These are phyloP conservation scores for Pseudevernia furfuracea DNA, from an alignment of 495 filamentous ascomycete species.

Conservation along the genomic window DNA sequence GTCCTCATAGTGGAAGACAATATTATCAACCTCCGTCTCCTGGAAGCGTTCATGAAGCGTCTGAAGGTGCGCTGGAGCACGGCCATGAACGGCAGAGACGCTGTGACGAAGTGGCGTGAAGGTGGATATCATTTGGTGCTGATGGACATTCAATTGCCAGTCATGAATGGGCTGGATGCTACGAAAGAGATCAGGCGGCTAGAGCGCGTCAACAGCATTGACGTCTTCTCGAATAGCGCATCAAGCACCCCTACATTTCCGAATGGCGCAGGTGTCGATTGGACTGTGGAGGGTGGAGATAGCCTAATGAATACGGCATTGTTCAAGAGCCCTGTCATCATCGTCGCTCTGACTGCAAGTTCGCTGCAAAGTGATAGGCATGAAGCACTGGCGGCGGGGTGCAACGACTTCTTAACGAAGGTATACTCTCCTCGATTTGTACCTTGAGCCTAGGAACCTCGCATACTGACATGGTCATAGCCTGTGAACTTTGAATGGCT, in stretches of 20 bases:
- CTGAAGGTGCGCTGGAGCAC: conserved; percentile 97
- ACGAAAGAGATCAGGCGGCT: conserved; percentile 90
- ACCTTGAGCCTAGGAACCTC: background rate
- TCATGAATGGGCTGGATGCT: conserved; percentile 96
- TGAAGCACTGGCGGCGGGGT: conserved; percentile 89
- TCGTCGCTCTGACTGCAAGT: conserved; percentile 91
- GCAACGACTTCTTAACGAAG: conserved; percentile 98
- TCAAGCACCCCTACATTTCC: conserved; percentile 28
- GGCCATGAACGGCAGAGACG: conserved; percentile 87
- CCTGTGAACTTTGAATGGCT: conserved; percentile 98
- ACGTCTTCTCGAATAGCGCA: conserved; percentile 57
- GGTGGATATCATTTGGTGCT: conserved; percentile 96
- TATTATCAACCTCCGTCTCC: conserved; percentile 85
- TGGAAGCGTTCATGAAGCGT: conserved; percentile 94
- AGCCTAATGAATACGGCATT: conserved; percentile 59
- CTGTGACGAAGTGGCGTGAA: conserved; percentile 83
- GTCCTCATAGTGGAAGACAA: conserved; percentile 98
- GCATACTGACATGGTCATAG: conserved; percentile 37
- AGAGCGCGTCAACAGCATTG: conserved; percentile 83
- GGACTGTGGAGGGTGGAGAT: conserved; percentile 49
- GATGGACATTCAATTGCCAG: conserved; percentile 97
- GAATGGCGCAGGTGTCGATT: conserved; percentile 24
- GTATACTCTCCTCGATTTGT: conserved; percentile 40
- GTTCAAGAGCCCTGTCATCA: conserved; percentile 96
- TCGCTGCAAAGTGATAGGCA: conserved; percentile 90